Evolutionary conservation across 495 filamentous ascomycete species (phyloP).

Genomic region (Ascodesmis nigricans): DNA sequence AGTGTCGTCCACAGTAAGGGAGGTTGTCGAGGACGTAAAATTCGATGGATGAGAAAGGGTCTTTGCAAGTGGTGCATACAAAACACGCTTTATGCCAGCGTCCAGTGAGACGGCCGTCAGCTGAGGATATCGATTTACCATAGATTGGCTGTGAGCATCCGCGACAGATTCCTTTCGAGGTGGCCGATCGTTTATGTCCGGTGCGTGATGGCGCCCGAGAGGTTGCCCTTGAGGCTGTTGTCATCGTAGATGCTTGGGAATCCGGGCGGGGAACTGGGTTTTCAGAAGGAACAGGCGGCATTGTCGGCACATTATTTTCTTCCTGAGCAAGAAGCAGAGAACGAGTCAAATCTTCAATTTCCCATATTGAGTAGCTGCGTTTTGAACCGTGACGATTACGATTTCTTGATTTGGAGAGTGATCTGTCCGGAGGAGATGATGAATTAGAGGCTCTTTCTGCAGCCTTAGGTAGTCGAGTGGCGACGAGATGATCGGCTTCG

Average conservation of each 20-base stretch:
- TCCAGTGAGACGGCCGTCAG: conserved; percentile 79
- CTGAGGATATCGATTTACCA: conserved; percentile 82
- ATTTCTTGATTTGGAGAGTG: too few relatives aligned
- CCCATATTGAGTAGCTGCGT: background rate
- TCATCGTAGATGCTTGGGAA: background rate
- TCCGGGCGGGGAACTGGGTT: conserved; percentile 5
- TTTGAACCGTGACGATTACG: too few relatives aligned
- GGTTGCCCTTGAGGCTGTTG: conserved; percentile 2
- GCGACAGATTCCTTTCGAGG: conserved; percentile 52
- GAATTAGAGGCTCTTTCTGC: too few relatives aligned
- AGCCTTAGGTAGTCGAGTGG: too few relatives aligned
- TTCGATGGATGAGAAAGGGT: conserved; percentile 65
- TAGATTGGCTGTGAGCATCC: conserved; percentile 57
- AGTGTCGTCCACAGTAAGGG: conserved; percentile 81
- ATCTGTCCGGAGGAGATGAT: too few relatives aligned
- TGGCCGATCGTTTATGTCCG: conserved; percentile 16
- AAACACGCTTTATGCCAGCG: conserved; percentile 90
- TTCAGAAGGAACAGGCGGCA: background rate
- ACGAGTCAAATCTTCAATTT: background rate
- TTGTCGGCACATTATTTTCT: background rate
- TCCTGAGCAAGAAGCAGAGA: background rate
- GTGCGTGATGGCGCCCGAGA: conserved; percentile 11
- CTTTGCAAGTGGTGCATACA: conserved; percentile 62
- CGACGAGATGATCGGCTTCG: too few relatives aligned
- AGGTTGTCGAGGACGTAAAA: conserved; percentile 80